Evolutionary conservation across 192 early-diverging fungal genomes (phyloP).

Genomic region (Rhizophagus sp.): DNA sequence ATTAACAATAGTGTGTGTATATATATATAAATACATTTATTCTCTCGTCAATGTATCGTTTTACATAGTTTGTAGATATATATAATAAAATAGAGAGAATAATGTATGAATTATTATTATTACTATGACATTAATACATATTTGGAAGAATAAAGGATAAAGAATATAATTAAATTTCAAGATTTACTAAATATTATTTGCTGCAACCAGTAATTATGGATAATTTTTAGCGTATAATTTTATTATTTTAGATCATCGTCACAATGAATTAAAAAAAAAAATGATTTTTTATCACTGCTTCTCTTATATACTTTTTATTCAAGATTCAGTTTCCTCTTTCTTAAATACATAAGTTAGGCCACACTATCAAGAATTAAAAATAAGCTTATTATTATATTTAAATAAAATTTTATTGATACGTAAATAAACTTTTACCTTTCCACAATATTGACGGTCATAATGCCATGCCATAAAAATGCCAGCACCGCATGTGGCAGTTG

Average conservation of each 20-base stretch:
- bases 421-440: slow-evolving; percentile 36
- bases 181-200: no score
- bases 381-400: no score
- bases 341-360: slow-evolving; percentile 95
- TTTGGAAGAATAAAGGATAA: not conserved
- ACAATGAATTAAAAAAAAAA: no score
- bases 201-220: no score
- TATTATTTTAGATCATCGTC: no score
- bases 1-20: not conserved
- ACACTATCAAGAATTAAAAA: slow-evolving; percentile 56
- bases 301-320: slow-evolving; percentile 12
- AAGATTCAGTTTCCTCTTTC: slow-evolving; percentile 60
- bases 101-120: not conserved
- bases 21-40: not conserved
- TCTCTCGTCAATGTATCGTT: not conserved
- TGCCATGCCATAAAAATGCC: slow-evolving; percentile 99
- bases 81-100: not conserved
- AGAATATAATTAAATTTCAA: not conserved
- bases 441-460: slow-evolving; percentile 98
- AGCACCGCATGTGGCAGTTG: slow-evolving; percentile 93
- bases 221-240: no score
- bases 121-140: not conserved
- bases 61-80: not conserved
- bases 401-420: not conserved
- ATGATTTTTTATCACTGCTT: no score